Evolutionary conservation across 371 early-diverging fungal species (phyloP), one percentile per base, ranked within the genome.

Genomic region (Coelomomyces lativittatus): DNA sequence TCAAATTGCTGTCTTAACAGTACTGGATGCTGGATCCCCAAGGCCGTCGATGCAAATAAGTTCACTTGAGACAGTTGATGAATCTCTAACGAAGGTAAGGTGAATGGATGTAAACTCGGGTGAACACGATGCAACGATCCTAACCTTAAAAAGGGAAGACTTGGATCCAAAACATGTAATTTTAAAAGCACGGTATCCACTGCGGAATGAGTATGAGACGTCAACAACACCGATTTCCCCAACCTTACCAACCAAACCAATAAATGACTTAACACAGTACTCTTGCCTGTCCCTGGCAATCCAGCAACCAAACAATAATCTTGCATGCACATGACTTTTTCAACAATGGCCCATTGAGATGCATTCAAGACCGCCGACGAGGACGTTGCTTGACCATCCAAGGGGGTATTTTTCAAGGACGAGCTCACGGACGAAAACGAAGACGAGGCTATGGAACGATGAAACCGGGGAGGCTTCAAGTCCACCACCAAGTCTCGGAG

Each of bases 261-360:
- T 15, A 96, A 66, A 19, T 80, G 64, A 0, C 88, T 74, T 27
- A 95, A 90, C 0, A 93, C 85, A 2, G 85, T 88, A 0, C 90
- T 91, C 58, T 99, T 99, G 24, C 99, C 99, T 0, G 98, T 95
- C 2, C 99, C 99, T 0, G 99, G 99, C 95, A 97, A 95, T 19
- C 99, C 99, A 30, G 96, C 66, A 23, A 99, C 83, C 39, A 98
- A 60, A 8, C 82, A 70, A 57, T 93, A 98, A 52, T 96, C 91
- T 32, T 78, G 43, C 10, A 17, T 31, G 10, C 17, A 19, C 3
- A 21, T 8, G 26, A 19, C 17, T 11, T 30, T 28, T 31, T n/a
- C 32, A 12, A 41, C 0, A 17, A 41, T 31, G 27, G 10, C 10
- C 7, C 38, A 49, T 44, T 60, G 53, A 15, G 55, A 59, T 3